phyloP scores from a whole-genome alignment of 1,284 basidiomycete genomes.

The Ganoderma sinense region DNA sequence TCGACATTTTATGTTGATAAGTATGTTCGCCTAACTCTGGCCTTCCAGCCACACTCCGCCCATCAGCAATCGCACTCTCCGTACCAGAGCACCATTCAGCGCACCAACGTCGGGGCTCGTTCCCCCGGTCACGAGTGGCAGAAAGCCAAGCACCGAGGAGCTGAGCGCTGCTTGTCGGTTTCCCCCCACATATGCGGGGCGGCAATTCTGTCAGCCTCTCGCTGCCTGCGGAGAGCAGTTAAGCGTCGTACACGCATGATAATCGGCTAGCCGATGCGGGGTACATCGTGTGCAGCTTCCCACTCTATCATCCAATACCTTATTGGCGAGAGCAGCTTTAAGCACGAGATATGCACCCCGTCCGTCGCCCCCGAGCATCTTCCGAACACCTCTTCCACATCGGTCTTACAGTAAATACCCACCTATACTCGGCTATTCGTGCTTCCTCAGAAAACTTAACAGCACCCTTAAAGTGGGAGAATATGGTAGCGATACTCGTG shows the following conservation, averaged over 20 bases:
- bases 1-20: neutral
- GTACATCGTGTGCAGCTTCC: slow-evolving; percentile 2
- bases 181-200: neutral
- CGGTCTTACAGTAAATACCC: neutral
- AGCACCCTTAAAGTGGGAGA: neutral
- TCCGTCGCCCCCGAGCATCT: neutral
- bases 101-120: neutral
- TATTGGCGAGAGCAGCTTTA: neutral
- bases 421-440: neutral
- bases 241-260: neutral
- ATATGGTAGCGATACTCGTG: neutral
- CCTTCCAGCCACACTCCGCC: neutral
- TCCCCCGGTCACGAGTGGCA: neutral
- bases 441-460: neutral
- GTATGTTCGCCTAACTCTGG: neutral
- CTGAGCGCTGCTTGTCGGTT: neutral
- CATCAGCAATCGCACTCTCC: neutral
- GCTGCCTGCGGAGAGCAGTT: neutral
- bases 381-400: neutral
- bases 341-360: neutral
- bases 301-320: neutral
- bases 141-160: neutral
- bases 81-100: neutral
- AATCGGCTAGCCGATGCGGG: slow-evolving; percentile 20
- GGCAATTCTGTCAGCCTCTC: slow-evolving; percentile 4